phyloP scores from a whole-genome alignment of 2,329 filamentous ascomycete species.

The Colletotrichum theobromicola region DNA sequence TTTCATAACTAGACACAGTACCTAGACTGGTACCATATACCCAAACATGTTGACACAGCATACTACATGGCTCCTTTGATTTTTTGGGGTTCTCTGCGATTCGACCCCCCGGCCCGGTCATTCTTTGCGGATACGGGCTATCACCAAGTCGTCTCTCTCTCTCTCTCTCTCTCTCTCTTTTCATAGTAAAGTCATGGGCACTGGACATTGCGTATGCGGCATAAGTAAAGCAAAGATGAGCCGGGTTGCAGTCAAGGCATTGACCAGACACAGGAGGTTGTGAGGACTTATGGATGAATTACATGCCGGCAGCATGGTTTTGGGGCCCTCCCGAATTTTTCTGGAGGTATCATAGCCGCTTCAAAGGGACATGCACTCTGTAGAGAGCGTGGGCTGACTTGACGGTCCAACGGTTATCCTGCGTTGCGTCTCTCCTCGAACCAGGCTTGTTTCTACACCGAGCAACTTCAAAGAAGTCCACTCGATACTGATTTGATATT shows the following conservation, averaged over 20 bases:
- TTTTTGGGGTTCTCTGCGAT: background rate
- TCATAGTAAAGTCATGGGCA: no score
- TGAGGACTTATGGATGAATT: no score
- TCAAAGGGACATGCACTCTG: background rate
- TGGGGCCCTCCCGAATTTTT: background rate
- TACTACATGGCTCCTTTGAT: background rate
- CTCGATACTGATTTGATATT: background rate
- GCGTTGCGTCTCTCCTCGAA: background rate
- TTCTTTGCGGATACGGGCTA: background rate
- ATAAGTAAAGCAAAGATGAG: no score
- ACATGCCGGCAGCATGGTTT: no score
- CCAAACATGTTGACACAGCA: background rate
- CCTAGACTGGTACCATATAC: background rate
- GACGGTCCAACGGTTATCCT: background rate
- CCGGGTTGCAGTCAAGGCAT: background rate
- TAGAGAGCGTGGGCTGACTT: background rate
- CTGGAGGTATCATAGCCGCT: background rate
- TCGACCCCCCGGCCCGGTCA: background rate
- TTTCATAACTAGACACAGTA: background rate
- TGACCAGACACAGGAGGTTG: background rate
- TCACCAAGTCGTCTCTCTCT: background rate
- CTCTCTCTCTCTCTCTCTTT: no score
- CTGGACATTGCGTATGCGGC: background rate
- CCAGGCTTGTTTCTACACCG: background rate
- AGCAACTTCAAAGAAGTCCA: background rate